Percentiles rank a stretch among this genome's conserved stretches.
These are phyloP conservation scores for Coemansia sp. DNA, from an alignment of 192 early-diverging fungal species.

Conservation along the genomic window DNA sequence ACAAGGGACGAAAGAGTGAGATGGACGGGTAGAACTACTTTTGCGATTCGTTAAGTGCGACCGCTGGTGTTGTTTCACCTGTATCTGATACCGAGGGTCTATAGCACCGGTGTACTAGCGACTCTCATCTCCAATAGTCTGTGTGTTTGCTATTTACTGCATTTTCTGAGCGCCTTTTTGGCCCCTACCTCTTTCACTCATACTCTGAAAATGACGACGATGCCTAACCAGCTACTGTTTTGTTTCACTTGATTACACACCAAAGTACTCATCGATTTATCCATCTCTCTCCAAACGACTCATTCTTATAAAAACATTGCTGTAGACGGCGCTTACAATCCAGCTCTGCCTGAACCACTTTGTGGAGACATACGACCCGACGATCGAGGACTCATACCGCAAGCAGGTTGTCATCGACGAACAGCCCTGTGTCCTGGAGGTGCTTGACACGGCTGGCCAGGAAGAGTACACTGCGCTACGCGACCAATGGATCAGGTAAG, in stretches of 20 bases:
- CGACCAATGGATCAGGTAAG: conserved; percentile 79
- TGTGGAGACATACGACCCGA: conserved; percentile 94
- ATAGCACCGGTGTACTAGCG: no score
- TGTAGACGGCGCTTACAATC: conserved; percentile 65
- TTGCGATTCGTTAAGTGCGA: no score
- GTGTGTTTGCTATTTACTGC: no score
- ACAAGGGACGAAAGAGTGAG: no score
- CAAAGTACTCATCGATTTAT: not conserved
- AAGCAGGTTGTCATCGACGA: conserved; percentile 98
- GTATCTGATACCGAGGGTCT: no score
- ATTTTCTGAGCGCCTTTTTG: not conserved
- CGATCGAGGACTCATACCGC: conserved; percentile 97
- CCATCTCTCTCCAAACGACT: not conserved
- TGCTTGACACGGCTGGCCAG: conserved; percentile 95
- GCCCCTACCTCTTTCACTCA: not conserved
- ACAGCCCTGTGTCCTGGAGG: conserved; percentile 94
- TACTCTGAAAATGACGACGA: not conserved
- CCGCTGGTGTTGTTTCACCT: no score
- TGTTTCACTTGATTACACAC: not conserved
- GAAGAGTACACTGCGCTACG: conserved; percentile 78
- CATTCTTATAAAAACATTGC: not conserved
- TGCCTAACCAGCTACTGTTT: not conserved
- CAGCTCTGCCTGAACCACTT: conserved; percentile 67
- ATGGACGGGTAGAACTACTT: no score
- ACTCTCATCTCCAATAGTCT: no score